phyloP scores from a whole-genome alignment of 2,329 filamentous ascomycete genomes.

The Aureobasidium sp. region DNA sequence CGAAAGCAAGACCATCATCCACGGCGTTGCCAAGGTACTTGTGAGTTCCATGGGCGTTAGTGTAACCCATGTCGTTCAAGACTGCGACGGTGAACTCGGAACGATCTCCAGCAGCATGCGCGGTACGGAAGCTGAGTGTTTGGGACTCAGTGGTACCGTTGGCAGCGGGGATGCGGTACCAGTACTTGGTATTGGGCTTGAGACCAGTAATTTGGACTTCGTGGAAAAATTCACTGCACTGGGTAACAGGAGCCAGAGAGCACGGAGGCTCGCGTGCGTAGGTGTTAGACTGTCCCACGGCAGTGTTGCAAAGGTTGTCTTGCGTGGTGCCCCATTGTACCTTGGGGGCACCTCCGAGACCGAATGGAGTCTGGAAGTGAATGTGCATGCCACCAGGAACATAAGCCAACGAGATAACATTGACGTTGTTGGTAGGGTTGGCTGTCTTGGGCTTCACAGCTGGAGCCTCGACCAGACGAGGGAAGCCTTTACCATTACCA shows the following conservation, averaged over 20 bases:
- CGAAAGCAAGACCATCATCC: conserved; percentile 43
- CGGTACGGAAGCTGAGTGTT: conserved; percentile 42
- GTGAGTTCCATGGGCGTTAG: conserved; percentile 45
- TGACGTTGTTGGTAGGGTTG: conserved; percentile 47
- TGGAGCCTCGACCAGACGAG: conserved; percentile 44
- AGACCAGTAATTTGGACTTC: conserved; percentile 41
- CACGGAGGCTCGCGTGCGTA: conserved; percentile 45
- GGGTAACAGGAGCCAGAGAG: conserved; percentile 39
- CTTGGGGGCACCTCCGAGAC: conserved; percentile 39
- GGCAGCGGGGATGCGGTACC: conserved; percentile 43
- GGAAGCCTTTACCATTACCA: conserved; percentile 48
- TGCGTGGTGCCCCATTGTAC: conserved; percentile 38
- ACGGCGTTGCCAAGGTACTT: conserved; percentile 37
- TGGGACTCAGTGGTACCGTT: conserved; percentile 46
- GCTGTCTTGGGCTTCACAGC: conserved; percentile 40
- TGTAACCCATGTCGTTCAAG: conserved; percentile 50
- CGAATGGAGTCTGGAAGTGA: conserved; percentile 50
- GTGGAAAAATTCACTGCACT: conserved; percentile 48
- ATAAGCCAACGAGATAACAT: conserved; percentile 46
- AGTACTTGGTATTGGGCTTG: conserved; percentile 42
- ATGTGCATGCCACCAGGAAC: conserved; percentile 45
- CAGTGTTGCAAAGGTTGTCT: conserved; percentile 29
- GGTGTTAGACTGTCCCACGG: conserved; percentile 37
- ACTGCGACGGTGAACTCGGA: conserved; percentile 41
- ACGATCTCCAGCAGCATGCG: conserved; percentile 37